These are phyloP conservation scores for Prunus yedoensis DNA, from an alignment of 331 rosid species.

Conservation along the genomic window DNA sequence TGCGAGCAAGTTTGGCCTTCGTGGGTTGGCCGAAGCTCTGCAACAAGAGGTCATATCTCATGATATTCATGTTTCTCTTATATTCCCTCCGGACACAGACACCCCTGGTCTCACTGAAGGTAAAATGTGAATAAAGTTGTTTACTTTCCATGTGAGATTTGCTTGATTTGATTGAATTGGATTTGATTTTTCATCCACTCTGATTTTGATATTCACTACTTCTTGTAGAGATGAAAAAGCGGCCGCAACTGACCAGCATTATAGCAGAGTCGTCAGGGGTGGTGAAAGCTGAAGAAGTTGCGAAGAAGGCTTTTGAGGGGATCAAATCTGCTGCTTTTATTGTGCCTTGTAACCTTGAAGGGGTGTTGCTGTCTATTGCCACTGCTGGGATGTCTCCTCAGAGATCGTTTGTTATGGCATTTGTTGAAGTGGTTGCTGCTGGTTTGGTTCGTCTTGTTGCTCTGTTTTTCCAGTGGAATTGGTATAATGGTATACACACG, in stretches of 20 bases:
- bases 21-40: slow-evolving; percentile 86
- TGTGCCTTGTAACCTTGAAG: slow-evolving; percentile 81
- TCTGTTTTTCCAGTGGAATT: slow-evolving; percentile 72
- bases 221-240: slow-evolving; percentile 56
- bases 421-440: slow-evolving; percentile 63
- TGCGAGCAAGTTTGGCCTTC: slow-evolving; percentile 84
- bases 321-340: slow-evolving; percentile 69
- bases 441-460: slow-evolving; percentile 57
- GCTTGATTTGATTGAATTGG: not conserved
- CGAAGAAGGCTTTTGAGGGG: slow-evolving; percentile 71
- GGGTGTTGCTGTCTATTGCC: slow-evolving; percentile 56
- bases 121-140: slow-evolving; percentile 19
- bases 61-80: slow-evolving; percentile 73
- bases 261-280: slow-evolving; percentile 64
- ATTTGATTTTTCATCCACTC: not conserved
- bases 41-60: slow-evolving; percentile 84
- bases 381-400: slow-evolving; percentile 92
- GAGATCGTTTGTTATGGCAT: slow-evolving; percentile 81
- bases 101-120: slow-evolving; percentile 88
- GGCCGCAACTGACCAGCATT: slow-evolving; percentile 68
- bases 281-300: slow-evolving; percentile 87
- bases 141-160: not conserved
- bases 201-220: slow-evolving; percentile 22
- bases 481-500: slow-evolving; percentile 73
- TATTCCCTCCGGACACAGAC: slow-evolving; percentile 91